A percentile compares a stretch with the other conserved stretches of the same genome.
Conservation (phyloP, 257 asterid genomes). For the Solanum tarijense region DNA sequence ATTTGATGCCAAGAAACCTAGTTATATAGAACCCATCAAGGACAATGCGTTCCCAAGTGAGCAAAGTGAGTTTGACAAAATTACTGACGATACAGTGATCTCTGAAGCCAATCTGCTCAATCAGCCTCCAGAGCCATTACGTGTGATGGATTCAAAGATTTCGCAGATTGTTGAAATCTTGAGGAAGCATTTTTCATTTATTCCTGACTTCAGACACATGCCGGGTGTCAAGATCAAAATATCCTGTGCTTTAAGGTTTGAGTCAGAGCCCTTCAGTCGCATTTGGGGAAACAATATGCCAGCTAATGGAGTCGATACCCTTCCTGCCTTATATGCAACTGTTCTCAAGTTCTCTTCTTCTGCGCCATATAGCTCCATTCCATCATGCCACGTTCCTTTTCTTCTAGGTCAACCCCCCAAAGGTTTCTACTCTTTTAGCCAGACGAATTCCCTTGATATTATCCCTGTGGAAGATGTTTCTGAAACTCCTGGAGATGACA, state of each 20-base stretch:
- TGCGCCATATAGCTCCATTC: constrained; percentile 69
- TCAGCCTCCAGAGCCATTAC: constrained; percentile 56
- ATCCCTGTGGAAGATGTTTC: constrained; percentile 53
- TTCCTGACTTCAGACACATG: constrained; percentile 77
- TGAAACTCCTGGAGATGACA: constrained; percentile 39
- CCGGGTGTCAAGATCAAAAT: constrained; percentile 71
- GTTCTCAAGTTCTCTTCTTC: constrained; percentile 69
- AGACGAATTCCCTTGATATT: constrained; percentile 51
- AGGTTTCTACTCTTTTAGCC: constrained; percentile 19
- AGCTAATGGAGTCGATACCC: constrained; percentile 37
- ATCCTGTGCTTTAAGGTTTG: constrained; percentile 54
- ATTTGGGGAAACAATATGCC: constrained; percentile 21
- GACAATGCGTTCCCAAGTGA: constrained; percentile 36
- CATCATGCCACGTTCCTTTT: constrained; percentile 62
- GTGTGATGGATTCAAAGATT: constrained; percentile 83
- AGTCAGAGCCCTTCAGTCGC: constrained; percentile 48
- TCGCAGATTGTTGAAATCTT: constrained; percentile 54
- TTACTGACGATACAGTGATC: constrained; percentile 18
- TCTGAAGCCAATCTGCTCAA: constrained; percentile 26
- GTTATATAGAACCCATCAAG: constrained; percentile 42
- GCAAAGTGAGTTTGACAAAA: constrained; percentile 35
- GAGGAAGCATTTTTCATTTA: constrained; percentile 64
- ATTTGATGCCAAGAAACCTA: constrained; percentile 30
- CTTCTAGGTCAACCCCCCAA: constrained; percentile 55
- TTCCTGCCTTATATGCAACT: constrained; percentile 78